Conservation (phyloP, 768 basidiomycete genomes). For the Suillus ampliporus region DNA sequence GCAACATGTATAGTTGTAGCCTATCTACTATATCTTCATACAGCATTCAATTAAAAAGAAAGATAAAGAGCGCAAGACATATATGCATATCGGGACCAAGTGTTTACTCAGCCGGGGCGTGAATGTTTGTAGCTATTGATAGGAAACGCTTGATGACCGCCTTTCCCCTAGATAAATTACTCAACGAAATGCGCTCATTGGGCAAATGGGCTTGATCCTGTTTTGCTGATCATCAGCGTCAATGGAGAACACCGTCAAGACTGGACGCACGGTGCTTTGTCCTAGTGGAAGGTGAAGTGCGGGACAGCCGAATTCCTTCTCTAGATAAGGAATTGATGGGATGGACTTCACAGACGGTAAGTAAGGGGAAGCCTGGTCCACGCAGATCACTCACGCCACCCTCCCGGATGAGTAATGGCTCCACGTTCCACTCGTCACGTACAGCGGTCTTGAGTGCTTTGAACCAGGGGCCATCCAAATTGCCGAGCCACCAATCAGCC, state of each 20-base stretch:
- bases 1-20: too few relatives aligned
- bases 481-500: slow-evolving; percentile 97
- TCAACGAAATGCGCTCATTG: slow-evolving; percentile 88
- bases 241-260: slow-evolving; percentile 6
- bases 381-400: slow-evolving; percentile 71
- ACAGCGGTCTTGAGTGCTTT: slow-evolving; percentile 84
- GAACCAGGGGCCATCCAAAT: slow-evolving; percentile 86
- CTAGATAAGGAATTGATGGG: slow-evolving; percentile 91
- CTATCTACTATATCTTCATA: not conserved
- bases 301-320: slow-evolving; percentile 88
- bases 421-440: slow-evolving; percentile 83
- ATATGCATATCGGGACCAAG: not conserved
- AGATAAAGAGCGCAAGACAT: not conserved
- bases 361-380: not conserved
- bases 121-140: slow-evolving; percentile 29
- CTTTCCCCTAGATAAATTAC: slow-evolving; percentile 81
- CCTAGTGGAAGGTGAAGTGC: slow-evolving; percentile 96
- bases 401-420: slow-evolving; percentile 89
- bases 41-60: not conserved
- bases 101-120: not conserved
- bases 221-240: not conserved
- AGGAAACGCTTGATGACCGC: slow-evolving; percentile 79
- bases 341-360: slow-evolving; percentile 65
- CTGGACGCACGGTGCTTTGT: slow-evolving; percentile 75
- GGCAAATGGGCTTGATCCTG: slow-evolving; percentile 93